Percentiles rank a stretch among this genome's conserved stretches.
phyloP scores from a whole-genome alignment of 345 rosid species.

The Clausena lansium region DNA sequence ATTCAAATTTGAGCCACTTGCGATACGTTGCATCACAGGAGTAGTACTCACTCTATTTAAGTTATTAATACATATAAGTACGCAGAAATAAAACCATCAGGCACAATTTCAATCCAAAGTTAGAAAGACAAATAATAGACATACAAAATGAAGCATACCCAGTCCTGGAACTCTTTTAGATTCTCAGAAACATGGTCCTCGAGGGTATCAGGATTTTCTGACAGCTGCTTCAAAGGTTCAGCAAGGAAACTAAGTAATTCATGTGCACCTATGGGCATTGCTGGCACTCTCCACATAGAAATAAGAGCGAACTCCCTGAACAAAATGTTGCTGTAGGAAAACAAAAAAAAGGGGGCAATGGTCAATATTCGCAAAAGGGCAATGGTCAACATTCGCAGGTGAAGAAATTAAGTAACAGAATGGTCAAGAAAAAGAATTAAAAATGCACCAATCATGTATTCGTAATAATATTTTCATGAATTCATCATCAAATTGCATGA shows the following conservation, averaged over 20 bases:
- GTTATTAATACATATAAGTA: slow-evolving; percentile 2
- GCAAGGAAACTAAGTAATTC: slow-evolving; percentile 88
- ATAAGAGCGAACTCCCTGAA: slow-evolving; percentile 95
- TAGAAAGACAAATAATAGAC: slow-evolving; percentile 3
- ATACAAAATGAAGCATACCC: slow-evolving; percentile 55
- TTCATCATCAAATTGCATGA: background rate
- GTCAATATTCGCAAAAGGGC: slow-evolving; percentile 2
- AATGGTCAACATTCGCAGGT: background rate
- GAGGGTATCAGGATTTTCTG: slow-evolving; percentile 55
- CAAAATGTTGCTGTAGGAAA: slow-evolving; percentile 66
- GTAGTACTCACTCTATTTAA: slow-evolving; percentile 77
- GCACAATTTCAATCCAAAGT: background rate
- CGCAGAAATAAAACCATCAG: slow-evolving; percentile 1
- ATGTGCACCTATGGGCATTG: slow-evolving; percentile 96
- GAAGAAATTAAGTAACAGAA: slow-evolving; percentile 3
- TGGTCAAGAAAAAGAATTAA: slow-evolving; percentile 7
- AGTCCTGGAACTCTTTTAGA: slow-evolving; percentile 86
- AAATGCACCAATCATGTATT: background rate
- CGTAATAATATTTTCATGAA: background rate
- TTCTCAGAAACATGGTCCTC: slow-evolving; percentile 71
- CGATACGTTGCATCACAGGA: slow-evolving; percentile 97
- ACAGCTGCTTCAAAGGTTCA: slow-evolving; percentile 95
- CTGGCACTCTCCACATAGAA: slow-evolving; percentile 99
- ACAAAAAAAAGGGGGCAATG: background rate
- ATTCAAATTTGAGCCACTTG: slow-evolving; percentile 83